phyloP scores from a whole-genome alignment of 2,329 filamentous ascomycete species.

The Calonectria ilicicola region DNA sequence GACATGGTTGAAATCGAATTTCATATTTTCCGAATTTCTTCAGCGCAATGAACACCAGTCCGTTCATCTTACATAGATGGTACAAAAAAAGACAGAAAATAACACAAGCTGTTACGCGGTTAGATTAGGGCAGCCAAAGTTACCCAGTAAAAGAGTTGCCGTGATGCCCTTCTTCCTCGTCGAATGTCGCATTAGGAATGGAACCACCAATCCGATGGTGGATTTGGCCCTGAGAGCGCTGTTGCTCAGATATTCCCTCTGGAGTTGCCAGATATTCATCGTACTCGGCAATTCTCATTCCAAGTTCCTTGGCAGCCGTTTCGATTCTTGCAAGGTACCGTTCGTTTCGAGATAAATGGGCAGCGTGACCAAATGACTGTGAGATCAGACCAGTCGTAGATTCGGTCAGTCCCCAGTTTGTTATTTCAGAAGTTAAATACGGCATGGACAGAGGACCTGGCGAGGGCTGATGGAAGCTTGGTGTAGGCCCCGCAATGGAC shows the following conservation, averaged over 20 bases:
- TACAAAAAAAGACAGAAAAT: background rate
- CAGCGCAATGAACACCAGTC: background rate
- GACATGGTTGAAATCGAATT: no score
- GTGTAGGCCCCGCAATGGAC: background rate
- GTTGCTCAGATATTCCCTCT: slow-evolving; percentile 43
- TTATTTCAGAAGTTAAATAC: slow-evolving; percentile 49
- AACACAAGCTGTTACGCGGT: background rate
- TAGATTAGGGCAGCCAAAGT: background rate
- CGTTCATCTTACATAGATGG: background rate
- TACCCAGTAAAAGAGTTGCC: background rate
- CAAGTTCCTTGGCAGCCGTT: slow-evolving; percentile 65
- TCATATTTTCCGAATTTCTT: background rate
- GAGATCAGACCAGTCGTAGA: slow-evolving; percentile 38
- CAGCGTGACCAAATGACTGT: slow-evolving; percentile 60
- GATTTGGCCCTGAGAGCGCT: slow-evolving; percentile 40
- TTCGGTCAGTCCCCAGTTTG: slow-evolving; percentile 45
- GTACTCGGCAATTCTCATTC: slow-evolving; percentile 64
- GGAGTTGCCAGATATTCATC: slow-evolving; percentile 54
- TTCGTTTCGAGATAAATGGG: slow-evolving; percentile 55
- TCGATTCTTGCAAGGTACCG: slow-evolving; percentile 65
- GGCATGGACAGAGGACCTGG: slow-evolving; percentile 29
- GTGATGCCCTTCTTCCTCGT: slow-evolving; percentile 12
- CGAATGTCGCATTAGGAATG: slow-evolving; percentile 22
- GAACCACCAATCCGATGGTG: slow-evolving; percentile 38
- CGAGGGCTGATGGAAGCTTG: background rate